Conservation (phyloP, 2,329 filamentous ascomycete genomes). For the Colletotrichum sp. region DNA sequence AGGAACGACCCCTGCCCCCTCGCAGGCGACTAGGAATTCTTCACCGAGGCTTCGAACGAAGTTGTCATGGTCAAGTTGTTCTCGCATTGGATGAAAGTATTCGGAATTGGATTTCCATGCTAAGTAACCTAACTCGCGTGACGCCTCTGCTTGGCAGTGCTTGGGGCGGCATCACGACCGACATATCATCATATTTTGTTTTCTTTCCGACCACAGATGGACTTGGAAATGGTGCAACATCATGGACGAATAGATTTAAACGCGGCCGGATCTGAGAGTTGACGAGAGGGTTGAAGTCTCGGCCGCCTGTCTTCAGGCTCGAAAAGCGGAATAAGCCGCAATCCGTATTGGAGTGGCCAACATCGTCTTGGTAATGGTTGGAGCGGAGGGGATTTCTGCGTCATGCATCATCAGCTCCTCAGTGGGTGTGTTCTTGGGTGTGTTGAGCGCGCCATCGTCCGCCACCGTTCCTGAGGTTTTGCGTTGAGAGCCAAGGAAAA, state of each 20-base stretch:
- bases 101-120: not conserved
- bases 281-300: not conserved
- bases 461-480: not conserved
- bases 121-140: not conserved
- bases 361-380: not conserved
- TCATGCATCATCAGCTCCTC: not conserved
- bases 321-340: not conserved
- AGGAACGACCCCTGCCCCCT: too few species aligned
- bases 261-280: too few species aligned
- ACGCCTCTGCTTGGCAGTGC: not conserved
- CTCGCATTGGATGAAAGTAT: too few species aligned
- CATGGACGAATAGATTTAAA: too few species aligned
- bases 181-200: not conserved
- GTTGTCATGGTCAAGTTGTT: too few species aligned
- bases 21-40: too few species aligned
- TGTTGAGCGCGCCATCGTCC: not conserved
- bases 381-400: not conserved
- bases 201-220: not conserved
- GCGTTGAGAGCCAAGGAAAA: not conserved
- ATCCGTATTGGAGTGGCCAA: not conserved
- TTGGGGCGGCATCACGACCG: not conserved
- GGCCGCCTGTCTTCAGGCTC: not conserved
- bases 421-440: not conserved
- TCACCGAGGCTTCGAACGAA: too few species aligned
- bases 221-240: too few species aligned